Conservation (phyloP, 306 rosid genomes). For the Quillaja saponaria region DNA sequence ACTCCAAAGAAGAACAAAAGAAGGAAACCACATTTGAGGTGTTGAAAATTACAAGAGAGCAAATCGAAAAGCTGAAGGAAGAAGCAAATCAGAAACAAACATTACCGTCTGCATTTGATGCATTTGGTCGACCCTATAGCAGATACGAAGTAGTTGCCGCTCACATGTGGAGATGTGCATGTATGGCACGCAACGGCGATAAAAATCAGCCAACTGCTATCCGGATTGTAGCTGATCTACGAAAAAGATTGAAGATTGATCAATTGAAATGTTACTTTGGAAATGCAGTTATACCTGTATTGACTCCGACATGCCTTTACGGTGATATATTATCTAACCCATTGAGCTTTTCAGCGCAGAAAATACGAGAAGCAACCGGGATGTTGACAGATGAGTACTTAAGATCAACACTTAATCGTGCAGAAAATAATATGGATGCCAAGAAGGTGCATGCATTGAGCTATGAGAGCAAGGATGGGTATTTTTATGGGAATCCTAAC, state of each 20-base stretch:
- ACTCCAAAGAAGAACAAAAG: background rate
- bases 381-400: background rate
- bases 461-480: background rate
- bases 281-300: background rate
- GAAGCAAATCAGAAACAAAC: background rate
- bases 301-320: background rate
- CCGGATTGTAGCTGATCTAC: background rate
- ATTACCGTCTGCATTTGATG: too few species aligned
- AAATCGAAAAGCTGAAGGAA: background rate
- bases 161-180: background rate
- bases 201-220: background rate
- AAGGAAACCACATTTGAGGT: background rate
- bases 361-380: background rate
- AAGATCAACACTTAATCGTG: background rate
- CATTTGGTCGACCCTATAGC: background rate
- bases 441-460: background rate
- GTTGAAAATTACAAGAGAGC: background rate
- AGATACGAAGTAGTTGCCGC: background rate
- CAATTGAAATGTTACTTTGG: too few species aligned
- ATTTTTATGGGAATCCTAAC: background rate
- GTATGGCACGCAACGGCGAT: background rate
- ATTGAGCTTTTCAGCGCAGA: background rate
- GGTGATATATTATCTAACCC: background rate
- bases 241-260: background rate
- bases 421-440: background rate